Evolutionary conservation across 306 rosid genomes (phyloP).

Genomic region (Sicyos baderoa): DNA sequence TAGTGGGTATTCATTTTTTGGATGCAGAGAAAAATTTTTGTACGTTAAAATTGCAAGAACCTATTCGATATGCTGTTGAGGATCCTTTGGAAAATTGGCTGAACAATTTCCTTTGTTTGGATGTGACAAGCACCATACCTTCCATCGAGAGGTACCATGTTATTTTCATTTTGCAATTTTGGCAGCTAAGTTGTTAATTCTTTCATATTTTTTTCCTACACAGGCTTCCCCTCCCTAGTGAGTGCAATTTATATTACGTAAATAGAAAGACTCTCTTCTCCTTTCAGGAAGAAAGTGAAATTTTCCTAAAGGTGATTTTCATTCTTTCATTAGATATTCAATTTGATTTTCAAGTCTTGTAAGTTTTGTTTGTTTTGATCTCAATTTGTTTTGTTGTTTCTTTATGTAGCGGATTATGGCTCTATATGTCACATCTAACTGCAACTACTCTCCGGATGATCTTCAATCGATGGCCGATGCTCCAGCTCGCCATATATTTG

Average conservation of each 20-base stretch:
- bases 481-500: conserved; percentile 91
- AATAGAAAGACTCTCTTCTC: conserved; percentile 93
- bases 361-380: neutral
- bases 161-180: neutral
- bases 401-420: conserved; percentile 89
- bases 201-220: neutral
- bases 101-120: conserved; percentile 70
- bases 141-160: conserved; percentile 46
- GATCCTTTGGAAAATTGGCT: conserved; percentile 91
- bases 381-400: conserved; percentile 17
- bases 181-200: neutral
- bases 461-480: conserved; percentile 92
- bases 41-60: conserved; percentile 59
- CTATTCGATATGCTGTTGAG: conserved; percentile 86
- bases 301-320: conserved; percentile 66
- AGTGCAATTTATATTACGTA: conserved; percentile 79
- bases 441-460: conserved; percentile 93
- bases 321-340: neutral
- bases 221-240: conserved; percentile 74
- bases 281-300: conserved; percentile 75
- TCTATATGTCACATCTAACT: conserved; percentile 79
- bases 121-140: conserved; percentile 60
- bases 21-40: conserved; percentile 3
- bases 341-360: neutral
- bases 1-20: neutral